phyloP scores from a whole-genome alignment of 805 yeast species.

The Jamesozyma rosinii region DNA sequence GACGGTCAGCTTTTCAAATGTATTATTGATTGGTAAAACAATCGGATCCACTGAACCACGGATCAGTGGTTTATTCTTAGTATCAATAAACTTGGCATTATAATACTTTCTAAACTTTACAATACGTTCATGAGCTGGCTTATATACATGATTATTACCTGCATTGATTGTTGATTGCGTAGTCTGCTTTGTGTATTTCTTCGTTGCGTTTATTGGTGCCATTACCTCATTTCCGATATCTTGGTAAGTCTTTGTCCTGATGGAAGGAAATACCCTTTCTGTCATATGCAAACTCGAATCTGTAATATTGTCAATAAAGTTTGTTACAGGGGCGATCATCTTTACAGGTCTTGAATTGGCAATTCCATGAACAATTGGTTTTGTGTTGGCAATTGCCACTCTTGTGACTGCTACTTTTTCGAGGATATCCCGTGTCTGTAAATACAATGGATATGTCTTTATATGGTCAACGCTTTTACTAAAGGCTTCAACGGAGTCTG shows the following conservation, averaged over 20 bases:
- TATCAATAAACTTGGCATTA: constrained; percentile 38
- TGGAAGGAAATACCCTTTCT: constrained; percentile 51
- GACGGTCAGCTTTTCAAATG: constrained; percentile 38
- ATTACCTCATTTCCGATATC: constrained; percentile 41
- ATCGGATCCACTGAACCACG: constrained; percentile 57
- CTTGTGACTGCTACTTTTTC: constrained; percentile 33
- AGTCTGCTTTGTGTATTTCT: constrained; percentile 31
- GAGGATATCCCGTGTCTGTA: constrained; percentile 32
- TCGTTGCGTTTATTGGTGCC: constrained; percentile 44
- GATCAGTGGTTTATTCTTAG: constrained; percentile 53
- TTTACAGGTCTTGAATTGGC: constrained; percentile 27
- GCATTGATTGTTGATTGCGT: constrained; percentile 26
- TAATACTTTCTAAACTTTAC: constrained; percentile 41
- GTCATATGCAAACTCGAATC: constrained; percentile 47
- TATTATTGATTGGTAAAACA: constrained; percentile 51
- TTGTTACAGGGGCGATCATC: constrained; percentile 37
- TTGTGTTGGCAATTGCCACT: constrained; percentile 26
- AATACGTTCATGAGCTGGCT: constrained; percentile 43
- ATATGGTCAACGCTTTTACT: constrained; percentile 35
- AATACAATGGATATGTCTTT: constrained; percentile 40
- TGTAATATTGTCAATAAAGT: constrained; percentile 43
- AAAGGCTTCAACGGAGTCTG: background rate
- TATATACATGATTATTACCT: constrained; percentile 31
- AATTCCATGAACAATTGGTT: constrained; percentile 27
- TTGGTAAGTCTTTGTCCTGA: constrained; percentile 45